Conservation (phyloP, 169 alveolate genomes). For the Cryptosporidium canis region DNA sequence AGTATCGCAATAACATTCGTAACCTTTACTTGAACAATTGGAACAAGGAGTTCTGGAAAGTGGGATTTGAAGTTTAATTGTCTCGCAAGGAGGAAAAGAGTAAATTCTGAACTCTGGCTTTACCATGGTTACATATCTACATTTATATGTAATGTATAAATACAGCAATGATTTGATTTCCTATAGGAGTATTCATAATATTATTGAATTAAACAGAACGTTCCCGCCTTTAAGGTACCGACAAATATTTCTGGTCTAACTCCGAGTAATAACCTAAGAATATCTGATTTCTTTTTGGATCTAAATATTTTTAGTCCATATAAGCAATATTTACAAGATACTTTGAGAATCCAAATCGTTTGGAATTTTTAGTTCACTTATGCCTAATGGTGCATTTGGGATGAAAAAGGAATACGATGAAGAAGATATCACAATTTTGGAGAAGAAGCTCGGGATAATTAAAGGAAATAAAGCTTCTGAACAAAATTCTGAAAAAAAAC, state of each 20-base stretch:
- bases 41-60: conserved; percentile 76
- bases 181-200: not conserved
- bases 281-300: not conserved
- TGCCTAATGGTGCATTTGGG: not conserved
- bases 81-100: conserved; percentile 54
- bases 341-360: not conserved
- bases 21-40: conserved; percentile 74
- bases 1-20: conserved; percentile 76
- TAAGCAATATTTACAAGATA: not conserved
- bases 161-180: not conserved
- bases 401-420: conserved; percentile 6
- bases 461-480: not conserved
- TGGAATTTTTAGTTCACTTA: not conserved
- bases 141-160: not conserved
- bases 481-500: not conserved
- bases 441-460: conserved; percentile 20
- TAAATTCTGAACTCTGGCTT: conserved; percentile 69
- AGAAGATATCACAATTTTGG: not conserved
- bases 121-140: conserved; percentile 9
- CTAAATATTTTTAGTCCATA: not conserved
- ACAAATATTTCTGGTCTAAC: too few species aligned
- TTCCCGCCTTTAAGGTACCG: conserved; percentile 15
- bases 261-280: too few species aligned
- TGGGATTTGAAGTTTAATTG: conserved; percentile 41
- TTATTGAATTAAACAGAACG: not conserved